Base-by-base conservation (phyloP, 495 filamentous ascomycete genomes). In the Jackrogersella minutella region DNA sequence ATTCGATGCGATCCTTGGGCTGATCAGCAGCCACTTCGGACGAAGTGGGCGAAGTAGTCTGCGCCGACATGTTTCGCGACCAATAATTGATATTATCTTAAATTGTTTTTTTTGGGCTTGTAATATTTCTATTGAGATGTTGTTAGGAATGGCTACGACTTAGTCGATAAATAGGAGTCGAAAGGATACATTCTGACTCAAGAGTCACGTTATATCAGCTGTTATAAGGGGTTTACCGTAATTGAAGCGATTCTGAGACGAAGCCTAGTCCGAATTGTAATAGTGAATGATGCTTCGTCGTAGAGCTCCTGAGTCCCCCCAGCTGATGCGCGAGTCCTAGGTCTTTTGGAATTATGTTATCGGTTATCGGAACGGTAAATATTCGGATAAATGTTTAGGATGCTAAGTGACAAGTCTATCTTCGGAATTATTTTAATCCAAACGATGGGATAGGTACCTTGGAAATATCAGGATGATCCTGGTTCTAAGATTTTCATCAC, bases 241-340 rank as follows among this genome's bases (percentile, higher is more conserved):
- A 70, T 56, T 62, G 51, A 66, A 54, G 40, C 28, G 62, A 70
- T 62, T 66, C 67, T 70, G 67, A 70, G 67, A 70, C 67, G 62
- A 58, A 31, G 41, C 67, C 67, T 62, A 58, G 67, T 66, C 62
- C 51, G 49, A 62, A 62, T 62, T 50, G 51, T 39, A 21, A 66
- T 62, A 58, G 57, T 49, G 19, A 43, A 34, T 30, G 49, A 62
- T 53, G 62, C 61, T 53, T 61, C 61, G 44, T 58, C 31, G 24
- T 14, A 53, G 21, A 57, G 66, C 49, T 69, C 66, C 58, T 58
- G 51, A 19, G n/a, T n/a, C n/a, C n/a, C n/a, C n/a, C 43, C 43
- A 47, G 43, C 43, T 28, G 17, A 49, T 49, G 37, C 53, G 24
- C n/a, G n/a, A 47, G 40, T 28, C 17, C 24, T 28, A 19, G 44